A percentile compares a stretch with the other conserved stretches of the same genome.
Evolutionary conservation across 352 stramenopile species (phyloP).

Genomic region (Nothophytophthora sp.): DNA sequence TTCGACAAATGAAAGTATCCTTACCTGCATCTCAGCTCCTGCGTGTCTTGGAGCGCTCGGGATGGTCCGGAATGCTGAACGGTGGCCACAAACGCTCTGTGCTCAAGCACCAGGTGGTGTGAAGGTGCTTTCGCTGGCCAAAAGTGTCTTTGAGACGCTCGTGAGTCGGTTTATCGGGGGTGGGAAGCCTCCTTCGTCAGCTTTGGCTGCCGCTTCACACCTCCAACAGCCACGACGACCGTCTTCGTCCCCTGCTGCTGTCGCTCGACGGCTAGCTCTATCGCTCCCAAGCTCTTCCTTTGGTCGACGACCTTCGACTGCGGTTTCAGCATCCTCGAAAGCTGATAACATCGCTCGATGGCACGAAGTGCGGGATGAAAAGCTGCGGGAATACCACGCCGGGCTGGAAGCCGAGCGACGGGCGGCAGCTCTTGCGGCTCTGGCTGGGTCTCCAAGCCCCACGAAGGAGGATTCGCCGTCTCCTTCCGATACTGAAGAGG

Average conservation of each 20-base stretch:
- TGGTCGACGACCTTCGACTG: constrained; percentile 22
- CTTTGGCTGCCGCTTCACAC: constrained; percentile 6
- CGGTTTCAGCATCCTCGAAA: constrained; percentile 11
- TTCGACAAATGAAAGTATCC: background rate
- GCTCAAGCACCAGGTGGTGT: constrained; percentile 12
- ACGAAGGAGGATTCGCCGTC: constrained; percentile 22
- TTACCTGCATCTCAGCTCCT: constrained; percentile 9
- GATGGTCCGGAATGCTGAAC: constrained; percentile 42
- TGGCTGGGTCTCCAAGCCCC: constrained; percentile 16
- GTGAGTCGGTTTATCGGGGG: constrained; percentile 43
- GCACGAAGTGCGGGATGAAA: constrained; percentile 33
- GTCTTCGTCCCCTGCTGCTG: constrained; percentile 38
- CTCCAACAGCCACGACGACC: constrained; percentile 24
- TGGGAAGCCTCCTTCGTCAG: constrained; percentile 24
- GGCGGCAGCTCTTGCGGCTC: constrained; percentile 18
- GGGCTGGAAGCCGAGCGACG: constrained; percentile 23
- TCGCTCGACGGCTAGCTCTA: constrained; percentile 11
- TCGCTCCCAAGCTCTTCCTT: constrained; percentile 9
- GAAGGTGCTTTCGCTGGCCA: constrained; percentile 31
- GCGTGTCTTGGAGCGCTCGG: constrained; percentile 46
- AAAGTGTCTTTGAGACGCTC: constrained; percentile 38
- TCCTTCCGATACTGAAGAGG: constrained; percentile 3
- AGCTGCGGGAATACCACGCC: constrained; percentile 22
- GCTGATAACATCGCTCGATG: constrained; percentile 28
- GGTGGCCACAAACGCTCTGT: constrained; percentile 38